Evolutionary conservation across 345 rosid species (phyloP).

Genomic region (Erucastrum elatum): DNA sequence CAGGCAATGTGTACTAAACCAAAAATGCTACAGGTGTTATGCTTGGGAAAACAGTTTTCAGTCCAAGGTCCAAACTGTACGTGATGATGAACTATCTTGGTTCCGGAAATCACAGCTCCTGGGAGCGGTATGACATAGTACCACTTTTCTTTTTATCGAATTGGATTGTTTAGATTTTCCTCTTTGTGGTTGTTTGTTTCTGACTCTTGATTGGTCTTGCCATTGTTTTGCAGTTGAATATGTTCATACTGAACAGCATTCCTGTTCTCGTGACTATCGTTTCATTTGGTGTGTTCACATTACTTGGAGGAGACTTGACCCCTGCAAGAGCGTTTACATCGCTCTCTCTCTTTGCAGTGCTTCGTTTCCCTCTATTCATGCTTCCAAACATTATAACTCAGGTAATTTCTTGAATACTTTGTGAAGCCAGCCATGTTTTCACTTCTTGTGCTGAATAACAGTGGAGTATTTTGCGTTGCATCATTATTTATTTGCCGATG

Average conservation of each 20-base stretch:
- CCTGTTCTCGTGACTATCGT: constrained; percentile 93
- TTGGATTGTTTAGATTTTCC: background rate
- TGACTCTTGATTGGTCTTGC: constrained; percentile 39
- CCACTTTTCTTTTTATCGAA: background rate
- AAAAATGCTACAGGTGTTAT: constrained; percentile 70
- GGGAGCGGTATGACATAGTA: constrained; percentile 71
- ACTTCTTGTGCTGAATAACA: background rate
- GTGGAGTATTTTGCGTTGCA: constrained; percentile 4
- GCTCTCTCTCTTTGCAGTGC: constrained; percentile 92
- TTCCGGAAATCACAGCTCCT: constrained; percentile 85
- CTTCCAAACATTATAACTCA: constrained; percentile 95
- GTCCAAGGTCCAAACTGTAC: constrained; percentile 72
- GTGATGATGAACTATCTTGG: constrained; percentile 94
- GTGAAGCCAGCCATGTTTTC: constrained; percentile 1
- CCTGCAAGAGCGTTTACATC: constrained; percentile 99
- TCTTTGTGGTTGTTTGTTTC: constrained; percentile 22
- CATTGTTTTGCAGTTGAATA: constrained; percentile 60
- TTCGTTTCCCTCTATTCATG: constrained; percentile 94
- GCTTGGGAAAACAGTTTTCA: constrained; percentile 98
- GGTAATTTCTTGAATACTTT: constrained; percentile 45
- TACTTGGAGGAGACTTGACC: constrained; percentile 97
- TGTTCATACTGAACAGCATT: constrained; percentile 80
- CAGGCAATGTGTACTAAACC: constrained; percentile 19
- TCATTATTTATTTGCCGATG: background rate
- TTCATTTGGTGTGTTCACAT: constrained; percentile 91